Base-by-base conservation (phyloP, 1,139 yeast genomes). In the Tardiomyces blankii region DNA sequence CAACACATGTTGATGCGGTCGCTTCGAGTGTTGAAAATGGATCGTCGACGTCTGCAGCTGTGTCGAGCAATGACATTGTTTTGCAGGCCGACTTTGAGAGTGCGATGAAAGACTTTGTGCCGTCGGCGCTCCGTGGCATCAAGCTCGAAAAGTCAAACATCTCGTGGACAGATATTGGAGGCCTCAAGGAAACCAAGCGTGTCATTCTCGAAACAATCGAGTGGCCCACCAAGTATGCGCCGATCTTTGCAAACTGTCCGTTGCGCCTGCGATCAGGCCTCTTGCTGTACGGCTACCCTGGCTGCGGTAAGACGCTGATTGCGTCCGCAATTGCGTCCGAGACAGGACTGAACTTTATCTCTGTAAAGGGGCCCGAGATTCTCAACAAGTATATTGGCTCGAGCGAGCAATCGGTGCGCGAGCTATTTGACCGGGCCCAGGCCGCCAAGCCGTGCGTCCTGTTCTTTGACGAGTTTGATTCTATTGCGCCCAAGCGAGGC, bases 401-500 rank as follows among this genome's bases (percentile, higher is more conserved):
- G 0, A 85, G 95, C 38, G 99, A 91, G 63, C 96, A 89, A 62
- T 80, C 91, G 44, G 93, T 91, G 2, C 73, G 99, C 48, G 97
- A 91, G 49, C 70, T 93, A 46, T 91, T 91, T 63, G 96, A 88
- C 55, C 73, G 95, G 39, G 99, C 98, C 0, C 89, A 84, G 62
- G 80, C 95, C 41, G 95, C 95, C 2, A 86, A 84, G 58, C 97
- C 98, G 1, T 91, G 98, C 60, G 82, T 91, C 40, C 67, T 91
- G 48, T 91, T 91, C 62, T 91, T 91, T 64, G 98, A 91, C 64
- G 98, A 91, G 61, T 88, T 91, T 63, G 98, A 91, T 66, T 89
- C 97, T 13, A 93, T 91, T 59, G 97, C 97, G 0, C 97, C 98
- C 1, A 89, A 89, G 63, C 80, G 98, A 71, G 98, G 98, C 1